Percentiles rank a stretch among this genome's conserved stretches.
Evolutionary conservation across 495 filamentous ascomycete species (phyloP).

Genomic region (Hapsidospora chrysogenum): DNA sequence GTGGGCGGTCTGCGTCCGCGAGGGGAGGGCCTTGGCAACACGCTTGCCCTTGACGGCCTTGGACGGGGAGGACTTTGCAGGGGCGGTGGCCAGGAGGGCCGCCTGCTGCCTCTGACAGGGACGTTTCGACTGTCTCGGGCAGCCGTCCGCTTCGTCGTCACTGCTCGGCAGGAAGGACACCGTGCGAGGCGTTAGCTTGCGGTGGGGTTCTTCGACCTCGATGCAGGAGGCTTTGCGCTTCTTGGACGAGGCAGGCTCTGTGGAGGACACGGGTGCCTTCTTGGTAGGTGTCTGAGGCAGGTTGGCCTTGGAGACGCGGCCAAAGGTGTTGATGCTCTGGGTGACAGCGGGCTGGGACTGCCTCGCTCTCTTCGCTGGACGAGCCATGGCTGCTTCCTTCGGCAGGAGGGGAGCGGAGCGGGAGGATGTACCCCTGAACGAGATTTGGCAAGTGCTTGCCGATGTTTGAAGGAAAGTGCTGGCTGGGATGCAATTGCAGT

Average conservation of each 20-base stretch:
- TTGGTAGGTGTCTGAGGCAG: slow-evolving; percentile 7
- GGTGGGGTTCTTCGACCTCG: slow-evolving; percentile 1
- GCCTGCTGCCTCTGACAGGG: background rate
- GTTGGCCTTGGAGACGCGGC: slow-evolving; percentile 21
- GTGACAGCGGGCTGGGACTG: background rate
- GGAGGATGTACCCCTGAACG: too few relatives aligned
- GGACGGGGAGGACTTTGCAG: too few relatives aligned
- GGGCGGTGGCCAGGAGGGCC: background rate
- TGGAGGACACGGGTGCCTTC: slow-evolving; percentile 12
- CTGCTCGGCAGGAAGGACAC: slow-evolving; percentile 14
- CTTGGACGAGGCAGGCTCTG: slow-evolving; percentile 5
- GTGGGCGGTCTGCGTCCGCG: background rate
- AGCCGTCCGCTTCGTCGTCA: slow-evolving; percentile 6
- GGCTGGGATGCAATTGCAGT: too few relatives aligned
- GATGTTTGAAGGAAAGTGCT: too few relatives aligned
- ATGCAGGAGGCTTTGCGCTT: slow-evolving; percentile 12
- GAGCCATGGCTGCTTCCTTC: too few relatives aligned
- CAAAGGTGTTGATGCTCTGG: slow-evolving; percentile 17
- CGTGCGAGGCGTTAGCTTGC: background rate
- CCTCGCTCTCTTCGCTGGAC: background rate
- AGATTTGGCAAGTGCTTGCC: too few relatives aligned
- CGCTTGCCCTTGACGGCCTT: slow-evolving; percentile 1
- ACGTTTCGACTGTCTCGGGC: background rate
- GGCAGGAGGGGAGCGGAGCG: too few relatives aligned
- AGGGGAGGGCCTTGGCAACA: slow-evolving; percentile 2